These are phyloP conservation scores for Trichoderma sp. DNA, from an alignment of 2,329 filamentous ascomycete genomes.

Conservation along the genomic window DNA sequence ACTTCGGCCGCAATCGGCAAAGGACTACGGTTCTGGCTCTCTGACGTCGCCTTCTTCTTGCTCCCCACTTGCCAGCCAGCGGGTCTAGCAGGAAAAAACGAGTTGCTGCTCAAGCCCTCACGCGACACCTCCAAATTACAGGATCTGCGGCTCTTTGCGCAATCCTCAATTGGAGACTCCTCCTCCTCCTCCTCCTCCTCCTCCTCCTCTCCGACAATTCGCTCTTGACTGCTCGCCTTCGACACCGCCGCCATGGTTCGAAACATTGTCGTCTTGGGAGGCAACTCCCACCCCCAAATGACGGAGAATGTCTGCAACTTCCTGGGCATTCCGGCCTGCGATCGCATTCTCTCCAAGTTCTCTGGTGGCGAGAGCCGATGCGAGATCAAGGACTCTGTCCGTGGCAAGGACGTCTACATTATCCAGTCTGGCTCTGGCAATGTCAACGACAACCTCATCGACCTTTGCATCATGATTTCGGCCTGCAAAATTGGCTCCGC, in stretches of 20 bases:
- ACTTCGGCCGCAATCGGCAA: constrained; percentile 26
- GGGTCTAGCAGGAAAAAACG: constrained; percentile 24
- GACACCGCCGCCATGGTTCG: constrained; percentile 69
- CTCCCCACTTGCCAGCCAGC: constrained; percentile 20
- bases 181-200: not conserved
- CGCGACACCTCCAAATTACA: constrained; percentile 22
- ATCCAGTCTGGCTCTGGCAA: constrained; percentile 90
- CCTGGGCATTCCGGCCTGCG: constrained; percentile 81
- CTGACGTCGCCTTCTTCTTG: constrained; percentile 23
- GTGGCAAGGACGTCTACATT: constrained; percentile 98
- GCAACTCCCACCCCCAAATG: constrained; percentile 87
- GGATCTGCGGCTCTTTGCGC: constrained; percentile 6
- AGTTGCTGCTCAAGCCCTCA: constrained; percentile 21
- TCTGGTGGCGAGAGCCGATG: constrained; percentile 92
- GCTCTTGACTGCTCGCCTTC: not conserved
- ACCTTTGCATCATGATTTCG: constrained; percentile 97
- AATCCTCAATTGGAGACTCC: not conserved
- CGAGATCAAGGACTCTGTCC: constrained; percentile 93
- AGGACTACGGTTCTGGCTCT: constrained; percentile 22
- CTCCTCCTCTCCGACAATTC: not conserved
- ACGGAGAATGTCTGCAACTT: constrained; percentile 85
- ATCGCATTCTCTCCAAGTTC: constrained; percentile 87
- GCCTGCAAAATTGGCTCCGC: constrained; percentile 95
- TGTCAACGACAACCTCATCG: constrained; percentile 95
- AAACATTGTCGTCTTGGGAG: constrained; percentile 91